Evolutionary conservation across 495 filamentous ascomycete genomes (phyloP).

Genomic region (Podospora appendiculata): DNA sequence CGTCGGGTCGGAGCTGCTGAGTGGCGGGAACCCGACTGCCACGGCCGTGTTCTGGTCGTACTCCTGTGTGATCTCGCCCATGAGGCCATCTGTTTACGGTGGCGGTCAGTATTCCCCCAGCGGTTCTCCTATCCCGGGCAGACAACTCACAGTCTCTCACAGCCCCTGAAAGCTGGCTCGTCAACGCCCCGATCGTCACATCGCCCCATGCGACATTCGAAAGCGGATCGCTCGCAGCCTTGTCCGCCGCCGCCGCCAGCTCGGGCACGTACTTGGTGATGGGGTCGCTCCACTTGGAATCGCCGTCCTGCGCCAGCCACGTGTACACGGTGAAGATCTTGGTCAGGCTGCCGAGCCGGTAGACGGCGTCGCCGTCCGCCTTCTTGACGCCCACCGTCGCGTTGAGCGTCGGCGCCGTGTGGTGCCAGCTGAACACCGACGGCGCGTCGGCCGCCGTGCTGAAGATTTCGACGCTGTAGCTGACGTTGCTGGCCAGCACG

Average conservation of each 20-base stretch:
- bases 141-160: constrained; percentile 34
- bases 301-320: constrained; percentile 37
- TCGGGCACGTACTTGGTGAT: constrained; percentile 51
- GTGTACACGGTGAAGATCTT: constrained; percentile 43
- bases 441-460: constrained; percentile 31
- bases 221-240: constrained; percentile 25
- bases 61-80: constrained; percentile 35
- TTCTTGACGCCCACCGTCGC: constrained; percentile 25
- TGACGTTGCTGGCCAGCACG: constrained; percentile 33
- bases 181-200: constrained; percentile 46
- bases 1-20: constrained; percentile 31
- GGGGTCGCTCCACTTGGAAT: constrained; percentile 32
- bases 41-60: constrained; percentile 21
- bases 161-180: constrained; percentile 45
- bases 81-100: constrained; percentile 24
- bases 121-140: not conserved
- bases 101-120: not conserved
- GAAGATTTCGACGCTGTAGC: constrained; percentile 46
- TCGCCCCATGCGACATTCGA: constrained; percentile 44
- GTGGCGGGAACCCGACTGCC: constrained; percentile 32
- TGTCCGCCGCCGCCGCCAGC: constrained; percentile 27
- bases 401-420: constrained; percentile 33
- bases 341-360: constrained; percentile 42
- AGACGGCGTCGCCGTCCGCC: constrained; percentile 40
- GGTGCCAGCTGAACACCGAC: constrained; percentile 38